Evolutionary conservation across 1,139 yeast genomes (phyloP), one percentile per base, ranked within the genome.

Genomic region (Blastobotrys indianensis): DNA sequence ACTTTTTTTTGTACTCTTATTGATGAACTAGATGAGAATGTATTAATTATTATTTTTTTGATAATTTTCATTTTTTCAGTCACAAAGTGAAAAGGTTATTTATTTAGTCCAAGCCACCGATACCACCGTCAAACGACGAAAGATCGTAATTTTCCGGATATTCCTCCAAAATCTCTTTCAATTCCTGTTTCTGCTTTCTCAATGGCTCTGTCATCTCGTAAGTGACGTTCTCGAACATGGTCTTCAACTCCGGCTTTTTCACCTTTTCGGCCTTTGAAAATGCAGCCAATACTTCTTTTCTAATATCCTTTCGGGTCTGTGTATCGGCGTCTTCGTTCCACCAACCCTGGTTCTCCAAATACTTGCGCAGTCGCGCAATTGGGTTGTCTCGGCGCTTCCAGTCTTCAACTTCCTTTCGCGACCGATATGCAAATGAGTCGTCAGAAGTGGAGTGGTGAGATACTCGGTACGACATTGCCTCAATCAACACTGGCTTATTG

Each of bases 361-460:
- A 65, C 51, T 63, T 64, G 25, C 68, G 57, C 57, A 65, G 54
- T 32, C 69, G 54, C 6, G 62, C 49, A 30, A 65, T 56, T 10
- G 69, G 69, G 46, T 63, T 64, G 51, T 65, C 68, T 23, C 61
- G 53, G 29, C 65, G 57, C 44, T 62, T 60, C 69, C 69, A 65
- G 48, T 64, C 64, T 44, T 64, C 68, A 9, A 65, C 68, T 44
- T 65, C 69, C 15, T 57, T 54, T 44, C 55, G 53, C 5, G 66
- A 58, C 16, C 69, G 57, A 50, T 65, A 65, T 8, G 69, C 68
- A 54, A 63, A 65, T 17, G 68, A 63, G 53, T 65, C 69, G 44
- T 65, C 69, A 6, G 65, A 60, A 5, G 69, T 65, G 8, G 69
- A 65, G 51, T 65, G 69, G 49, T 65, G 69, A 1, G 67, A 62